A percentile compares a stretch with the other conserved stretches of the same genome.
Conservation (phyloP, 306 rosid genomes). For the Begonia fuchsioides region DNA sequence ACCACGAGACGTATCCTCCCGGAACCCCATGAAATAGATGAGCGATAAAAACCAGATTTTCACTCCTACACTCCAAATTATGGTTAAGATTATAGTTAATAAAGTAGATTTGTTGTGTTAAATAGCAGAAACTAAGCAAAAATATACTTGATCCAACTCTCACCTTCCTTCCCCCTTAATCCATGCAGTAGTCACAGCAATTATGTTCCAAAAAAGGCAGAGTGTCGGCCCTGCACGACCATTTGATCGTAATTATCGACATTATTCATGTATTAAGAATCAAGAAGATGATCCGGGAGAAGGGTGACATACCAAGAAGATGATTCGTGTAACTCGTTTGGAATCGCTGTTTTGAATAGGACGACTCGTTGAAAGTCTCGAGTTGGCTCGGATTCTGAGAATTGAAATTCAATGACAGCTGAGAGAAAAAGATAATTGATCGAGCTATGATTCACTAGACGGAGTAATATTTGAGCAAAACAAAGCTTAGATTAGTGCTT, state of each 20-base stretch:
- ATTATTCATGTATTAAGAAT: not conserved
- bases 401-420: too few relatives aligned
- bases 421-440: too few relatives aligned
- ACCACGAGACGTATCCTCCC: conserved; percentile 60
- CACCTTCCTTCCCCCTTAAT: conserved; percentile 69
- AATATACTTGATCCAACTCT: conserved; percentile 12
- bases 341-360: conserved; percentile 81
- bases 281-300: conserved; percentile 4
- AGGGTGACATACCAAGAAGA: conserved; percentile 41
- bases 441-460: not conserved
- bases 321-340: conserved; percentile 9
- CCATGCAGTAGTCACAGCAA: conserved; percentile 65
- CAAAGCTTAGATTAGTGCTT: too few relatives aligned
- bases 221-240: conserved; percentile 25
- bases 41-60: conserved; percentile 63
- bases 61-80: conserved; percentile 34
- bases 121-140: too few relatives aligned
- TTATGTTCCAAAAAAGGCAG: conserved; percentile 56
- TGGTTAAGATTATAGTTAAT: not conserved
- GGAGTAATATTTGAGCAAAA: conserved; percentile 5
- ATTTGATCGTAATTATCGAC: not conserved
- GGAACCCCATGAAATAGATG: conserved; percentile 67
- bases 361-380: conserved; percentile 79
- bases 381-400: conserved; percentile 67
- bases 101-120: too few relatives aligned